Evolutionary conservation across 345 rosid species (phyloP).

Genomic region (Murraya paniculata): DNA sequence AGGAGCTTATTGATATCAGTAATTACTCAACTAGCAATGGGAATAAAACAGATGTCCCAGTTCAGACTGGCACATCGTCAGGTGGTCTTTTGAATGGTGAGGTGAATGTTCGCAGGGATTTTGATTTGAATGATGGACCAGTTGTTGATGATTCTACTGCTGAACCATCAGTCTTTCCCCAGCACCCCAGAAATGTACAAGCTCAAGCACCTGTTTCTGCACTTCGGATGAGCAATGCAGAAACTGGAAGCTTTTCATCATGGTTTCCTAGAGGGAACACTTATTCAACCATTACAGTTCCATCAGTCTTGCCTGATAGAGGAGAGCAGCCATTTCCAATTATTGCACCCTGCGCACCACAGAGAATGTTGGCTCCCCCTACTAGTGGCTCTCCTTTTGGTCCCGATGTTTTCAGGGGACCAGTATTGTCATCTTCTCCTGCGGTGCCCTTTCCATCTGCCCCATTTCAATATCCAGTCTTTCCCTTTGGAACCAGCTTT

Average conservation of each 20-base stretch:
- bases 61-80: conserved; percentile 32
- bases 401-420: conserved; percentile 62
- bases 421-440: conserved; percentile 76
- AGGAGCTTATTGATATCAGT: conserved; percentile 52
- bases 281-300: conserved; percentile 56
- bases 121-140: conserved; percentile 91
- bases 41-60: conserved; percentile 35
- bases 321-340: conserved; percentile 63
- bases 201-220: conserved; percentile 56
- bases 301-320: conserved; percentile 59
- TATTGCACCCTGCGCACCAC: conserved; percentile 55
- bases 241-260: conserved; percentile 53
- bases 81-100: conserved; percentile 36
- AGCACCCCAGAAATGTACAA: conserved; percentile 38
- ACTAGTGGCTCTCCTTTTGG: conserved; percentile 48
- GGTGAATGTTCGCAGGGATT: conserved; percentile 48
- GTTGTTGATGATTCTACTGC: conserved; percentile 46
- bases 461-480: conserved; percentile 66
- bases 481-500: conserved; percentile 60
- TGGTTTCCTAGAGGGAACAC: conserved; percentile 64
- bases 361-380: conserved; percentile 60
- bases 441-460: conserved; percentile 64
- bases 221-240: conserved; percentile 45
- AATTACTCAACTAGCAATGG: conserved; percentile 34
- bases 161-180: conserved; percentile 48